Conservation (phyloP, 306 rosid genomes). For the Albizia julibrissin region DNA sequence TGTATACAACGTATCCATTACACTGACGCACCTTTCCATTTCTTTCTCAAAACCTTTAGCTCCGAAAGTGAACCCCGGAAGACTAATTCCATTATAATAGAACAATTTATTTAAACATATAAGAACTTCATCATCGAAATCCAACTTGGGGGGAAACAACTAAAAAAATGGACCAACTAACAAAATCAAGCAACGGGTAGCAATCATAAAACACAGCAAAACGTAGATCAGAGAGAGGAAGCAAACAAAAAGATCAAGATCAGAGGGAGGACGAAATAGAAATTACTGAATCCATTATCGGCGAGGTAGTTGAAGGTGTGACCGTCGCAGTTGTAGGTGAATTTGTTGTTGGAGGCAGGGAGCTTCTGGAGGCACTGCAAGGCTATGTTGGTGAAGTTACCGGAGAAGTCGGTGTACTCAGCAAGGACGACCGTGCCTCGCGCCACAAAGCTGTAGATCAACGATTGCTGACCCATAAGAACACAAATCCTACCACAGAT, state of each 20-base stretch:
- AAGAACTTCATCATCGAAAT: background rate
- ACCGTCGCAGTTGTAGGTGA: conserved; percentile 54
- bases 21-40: background rate
- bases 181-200: conserved; percentile 8
- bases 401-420: conserved; percentile 51
- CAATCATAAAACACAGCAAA: background rate
- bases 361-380: conserved; percentile 58
- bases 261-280: background rate
- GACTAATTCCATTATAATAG: background rate
- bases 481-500: background rate
- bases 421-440: conserved; percentile 51
- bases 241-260: conserved; percentile 10
- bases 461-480: conserved; percentile 45
- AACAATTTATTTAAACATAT: background rate
- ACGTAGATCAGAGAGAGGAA: background rate
- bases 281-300: conserved; percentile 43
- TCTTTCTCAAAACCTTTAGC: background rate
- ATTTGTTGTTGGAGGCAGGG: conserved; percentile 51
- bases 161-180: background rate
- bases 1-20: background rate
- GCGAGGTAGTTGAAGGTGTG: conserved; percentile 57
- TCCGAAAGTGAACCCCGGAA: background rate
- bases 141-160: background rate
- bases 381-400: conserved; percentile 50
- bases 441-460: conserved; percentile 56